Evolutionary conservation across 2,329 filamentous ascomycete species (phyloP).

Genomic region (Fusarium beomiforme): DNA sequence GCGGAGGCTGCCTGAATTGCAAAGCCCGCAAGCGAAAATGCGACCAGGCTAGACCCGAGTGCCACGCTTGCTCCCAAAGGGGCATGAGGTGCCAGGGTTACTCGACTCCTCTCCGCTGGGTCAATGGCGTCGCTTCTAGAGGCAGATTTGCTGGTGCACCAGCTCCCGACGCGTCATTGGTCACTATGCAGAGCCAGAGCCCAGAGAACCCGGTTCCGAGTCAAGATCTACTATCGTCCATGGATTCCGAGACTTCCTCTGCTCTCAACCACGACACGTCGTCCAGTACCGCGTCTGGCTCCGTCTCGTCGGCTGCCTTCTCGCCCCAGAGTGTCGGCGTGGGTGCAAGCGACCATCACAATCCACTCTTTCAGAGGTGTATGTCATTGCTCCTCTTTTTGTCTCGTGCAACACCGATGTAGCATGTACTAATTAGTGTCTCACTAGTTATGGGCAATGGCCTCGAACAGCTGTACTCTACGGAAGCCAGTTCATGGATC

Average conservation of each 20-base stretch:
- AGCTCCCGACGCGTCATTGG: constrained; percentile 21
- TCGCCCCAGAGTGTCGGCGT: constrained; percentile 10
- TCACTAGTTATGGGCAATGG: constrained; percentile 31
- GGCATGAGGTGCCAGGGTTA: constrained; percentile 38
- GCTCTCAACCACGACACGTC: constrained; percentile 9
- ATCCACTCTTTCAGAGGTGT: constrained; percentile 34
- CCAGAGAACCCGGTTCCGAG: background rate
- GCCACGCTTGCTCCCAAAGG: constrained; percentile 31
- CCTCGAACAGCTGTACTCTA: constrained; percentile 35
- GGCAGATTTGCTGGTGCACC: constrained; percentile 38
- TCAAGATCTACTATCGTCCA: background rate
- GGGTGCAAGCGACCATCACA: constrained; percentile 1
- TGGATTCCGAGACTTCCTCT: constrained; percentile 11
- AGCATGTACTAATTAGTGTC: background rate
- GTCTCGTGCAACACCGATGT: background rate
- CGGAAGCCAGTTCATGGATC: constrained; percentile 36
- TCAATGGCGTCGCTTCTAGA: constrained; percentile 40
- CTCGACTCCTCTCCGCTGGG: constrained; percentile 35
- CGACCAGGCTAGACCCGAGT: constrained; percentile 36
- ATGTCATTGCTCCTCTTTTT: constrained; percentile 8
- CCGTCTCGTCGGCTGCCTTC: background rate
- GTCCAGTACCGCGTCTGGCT: constrained; percentile 17
- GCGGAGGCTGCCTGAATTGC: constrained; percentile 41
- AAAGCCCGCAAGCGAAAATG: constrained; percentile 41
- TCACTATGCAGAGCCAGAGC: background rate